phyloP scores from a whole-genome alignment of 192 early-diverging fungal species.

The Linnemannia hyalina region DNA sequence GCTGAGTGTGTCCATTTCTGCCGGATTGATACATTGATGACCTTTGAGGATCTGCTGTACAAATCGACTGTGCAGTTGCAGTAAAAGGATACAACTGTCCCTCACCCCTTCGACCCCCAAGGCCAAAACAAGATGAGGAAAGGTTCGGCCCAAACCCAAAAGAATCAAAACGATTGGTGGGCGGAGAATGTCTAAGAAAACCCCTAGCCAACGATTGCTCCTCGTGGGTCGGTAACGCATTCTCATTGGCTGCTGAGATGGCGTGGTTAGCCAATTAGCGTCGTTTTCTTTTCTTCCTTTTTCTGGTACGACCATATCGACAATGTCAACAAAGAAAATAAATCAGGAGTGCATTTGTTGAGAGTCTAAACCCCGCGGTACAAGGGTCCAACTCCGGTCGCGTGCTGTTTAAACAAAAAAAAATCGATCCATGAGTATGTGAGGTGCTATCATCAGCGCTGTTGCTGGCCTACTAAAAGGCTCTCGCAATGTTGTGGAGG shows the following conservation, averaged over 20 bases:
- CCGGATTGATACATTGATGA: not conserved
- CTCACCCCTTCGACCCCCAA: not conserved
- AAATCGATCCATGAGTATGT: not conserved
- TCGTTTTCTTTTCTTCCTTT: not conserved
- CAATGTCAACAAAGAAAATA: not conserved
- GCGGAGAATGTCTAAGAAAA: constrained; percentile 6
- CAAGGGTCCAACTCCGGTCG: constrained; percentile 11
- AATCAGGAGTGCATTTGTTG: not conserved
- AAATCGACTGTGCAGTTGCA: not conserved
- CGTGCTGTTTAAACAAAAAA: not conserved
- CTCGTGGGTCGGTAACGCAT: constrained; percentile 8
- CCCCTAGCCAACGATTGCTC: not conserved
- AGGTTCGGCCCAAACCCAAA: not conserved
- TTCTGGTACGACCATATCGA: not conserved
- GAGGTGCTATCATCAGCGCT: not conserved
- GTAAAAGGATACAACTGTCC: constrained; percentile 2
- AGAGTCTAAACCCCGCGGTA: not conserved
- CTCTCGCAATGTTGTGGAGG: not conserved
- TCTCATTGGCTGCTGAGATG: not conserved
- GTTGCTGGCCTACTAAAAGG: not conserved
- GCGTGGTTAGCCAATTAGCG: not conserved
- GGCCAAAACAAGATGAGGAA: not conserved
- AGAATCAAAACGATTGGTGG: not conserved
- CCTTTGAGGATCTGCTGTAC: not conserved
- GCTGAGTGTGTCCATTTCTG: not conserved